Evolutionary conservation across 495 filamentous ascomycete genomes (phyloP), one percentile per base, ranked within the genome.

Genomic region (Penicillium ochrochloron): DNA sequence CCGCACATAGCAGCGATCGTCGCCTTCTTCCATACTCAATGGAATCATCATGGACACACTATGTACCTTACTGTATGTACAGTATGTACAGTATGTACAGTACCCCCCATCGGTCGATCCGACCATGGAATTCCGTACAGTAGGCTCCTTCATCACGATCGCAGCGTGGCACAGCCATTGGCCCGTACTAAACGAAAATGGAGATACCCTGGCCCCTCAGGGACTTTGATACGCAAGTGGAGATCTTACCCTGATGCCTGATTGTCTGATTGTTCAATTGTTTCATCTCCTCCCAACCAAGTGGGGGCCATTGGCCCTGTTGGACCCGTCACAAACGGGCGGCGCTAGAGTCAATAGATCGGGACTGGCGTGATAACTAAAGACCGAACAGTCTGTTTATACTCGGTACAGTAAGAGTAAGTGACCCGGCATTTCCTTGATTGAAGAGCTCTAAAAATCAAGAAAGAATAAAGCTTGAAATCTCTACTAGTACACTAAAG

Each of bases 321-420:
- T 57, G 55, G 66, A 64, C 50, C 66, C 66, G 34, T 68, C 66
- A 65, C 46, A 64, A 64, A 41, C 15, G 12, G 19, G 62, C 44
- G 29, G 52, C 63, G 58, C 63, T 65, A 61, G 53, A 31, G 57
- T 17, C 48, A 64, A 64, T 64, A 64, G 62, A 64, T 60, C 62
- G 62, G 25, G 57, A 17, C 17, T 37, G 23, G 55, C 29, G 19
- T 50, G 57, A 41, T 44, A 48, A 23, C 42, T 12, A 15, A 17
- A 5, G 3, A 11, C 37, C n/a, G n/a, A n/a, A n/a, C n/a, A n/a
- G n/a, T 10, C 34, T 9, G 29, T 31, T 7, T 9, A 4, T 33
- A 33, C 31, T 33, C 25, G 25, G 29, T 31, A 8, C 34, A 8
- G 34, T 11, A 8, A n/a, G n/a, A n/a, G n/a, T n/a, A n/a, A 8